Evolutionary conservation across 768 basidiomycete species (phyloP).

Genomic region (Paxillus ammoniavirescens): DNA sequence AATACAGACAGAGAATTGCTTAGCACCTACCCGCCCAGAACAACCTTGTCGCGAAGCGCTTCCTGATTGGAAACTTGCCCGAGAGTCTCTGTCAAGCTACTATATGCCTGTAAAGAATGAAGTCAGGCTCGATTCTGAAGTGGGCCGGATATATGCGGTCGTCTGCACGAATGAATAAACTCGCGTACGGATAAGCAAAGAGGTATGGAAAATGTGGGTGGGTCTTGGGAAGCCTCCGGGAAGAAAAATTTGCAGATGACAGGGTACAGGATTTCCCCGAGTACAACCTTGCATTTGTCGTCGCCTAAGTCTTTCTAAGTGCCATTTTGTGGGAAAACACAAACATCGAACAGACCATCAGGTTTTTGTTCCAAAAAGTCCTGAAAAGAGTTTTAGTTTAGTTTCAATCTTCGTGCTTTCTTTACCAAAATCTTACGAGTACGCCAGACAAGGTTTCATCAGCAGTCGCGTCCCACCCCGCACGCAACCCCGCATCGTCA

Average conservation of each 20-base stretch:
- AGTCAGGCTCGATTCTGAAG: slow-evolving; percentile 18
- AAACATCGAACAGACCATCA: slow-evolving; percentile 12
- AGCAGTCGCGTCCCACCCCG: slow-evolving; percentile 46
- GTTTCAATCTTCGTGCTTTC: background rate
- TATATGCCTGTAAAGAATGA: slow-evolving; percentile 45
- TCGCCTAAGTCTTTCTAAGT: slow-evolving; percentile 12
- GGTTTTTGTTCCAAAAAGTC: slow-evolving; percentile 24
- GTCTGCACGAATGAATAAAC: slow-evolving; percentile 3
- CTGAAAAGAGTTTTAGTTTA: slow-evolving; percentile 26
- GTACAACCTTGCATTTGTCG: slow-evolving; percentile 18
- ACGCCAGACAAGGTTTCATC: slow-evolving; percentile 52
- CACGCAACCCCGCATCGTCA: slow-evolving; percentile 19
- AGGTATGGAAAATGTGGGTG: slow-evolving; percentile 19
- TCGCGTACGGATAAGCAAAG: slow-evolving; percentile 25
- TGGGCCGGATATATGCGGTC: slow-evolving; percentile 28
- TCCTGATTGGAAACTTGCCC: slow-evolving; percentile 41
- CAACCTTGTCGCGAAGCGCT: slow-evolving; percentile 40
- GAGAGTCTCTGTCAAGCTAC: slow-evolving; percentile 47
- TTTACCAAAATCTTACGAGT: slow-evolving; percentile 34
- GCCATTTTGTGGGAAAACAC: background rate
- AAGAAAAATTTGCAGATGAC: slow-evolving; percentile 40
- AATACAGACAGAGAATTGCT: background rate
- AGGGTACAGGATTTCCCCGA: slow-evolving; percentile 29
- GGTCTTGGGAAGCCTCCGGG: slow-evolving; percentile 14
- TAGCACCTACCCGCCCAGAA: slow-evolving; percentile 49